Conservation (phyloP, 2,329 filamentous ascomycete genomes). For the Aplosporella prunicola region DNA sequence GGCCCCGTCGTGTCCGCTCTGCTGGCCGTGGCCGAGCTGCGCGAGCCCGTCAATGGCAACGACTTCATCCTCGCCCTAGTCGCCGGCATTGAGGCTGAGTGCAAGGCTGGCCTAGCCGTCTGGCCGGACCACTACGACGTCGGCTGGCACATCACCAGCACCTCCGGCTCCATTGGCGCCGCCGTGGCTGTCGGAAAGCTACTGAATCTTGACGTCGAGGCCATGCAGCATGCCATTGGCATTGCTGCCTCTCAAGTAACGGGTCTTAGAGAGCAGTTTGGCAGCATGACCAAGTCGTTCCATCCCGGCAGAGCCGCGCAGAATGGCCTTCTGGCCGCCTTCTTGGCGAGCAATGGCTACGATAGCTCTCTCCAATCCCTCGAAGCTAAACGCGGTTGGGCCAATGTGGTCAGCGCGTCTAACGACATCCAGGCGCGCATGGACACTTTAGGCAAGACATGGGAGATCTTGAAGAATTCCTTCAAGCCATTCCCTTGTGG, state of each 20-base stretch:
- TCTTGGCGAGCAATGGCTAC: constrained; percentile 40
- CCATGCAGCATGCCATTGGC: constrained; percentile 43
- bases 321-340: constrained; percentile 39
- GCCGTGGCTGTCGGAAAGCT: constrained; percentile 44
- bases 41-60: constrained; percentile 31
- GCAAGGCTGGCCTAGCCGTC: constrained; percentile 44
- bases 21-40: constrained; percentile 38
- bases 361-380: constrained; percentile 39
- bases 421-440: constrained; percentile 33
- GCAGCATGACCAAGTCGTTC: constrained; percentile 47
- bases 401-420: constrained; percentile 40
- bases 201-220: constrained; percentile 29
- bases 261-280: constrained; percentile 47
- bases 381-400: constrained; percentile 47
- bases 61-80: constrained; percentile 45
- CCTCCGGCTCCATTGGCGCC: constrained; percentile 44
- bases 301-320: constrained; percentile 46
- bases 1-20: constrained; percentile 43
- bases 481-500: constrained; percentile 50
- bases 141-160: constrained; percentile 48
- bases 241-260: constrained; percentile 45
- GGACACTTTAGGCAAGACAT: constrained; percentile 28
- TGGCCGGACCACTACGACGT: constrained; percentile 47
- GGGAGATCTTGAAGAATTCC: constrained; percentile 45
- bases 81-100: constrained; percentile 44